Evolutionary conservation across 2,329 filamentous ascomycete genomes (phyloP), one percentile per base, ranked within the genome.

Genomic region (Colletotrichum sp.): DNA sequence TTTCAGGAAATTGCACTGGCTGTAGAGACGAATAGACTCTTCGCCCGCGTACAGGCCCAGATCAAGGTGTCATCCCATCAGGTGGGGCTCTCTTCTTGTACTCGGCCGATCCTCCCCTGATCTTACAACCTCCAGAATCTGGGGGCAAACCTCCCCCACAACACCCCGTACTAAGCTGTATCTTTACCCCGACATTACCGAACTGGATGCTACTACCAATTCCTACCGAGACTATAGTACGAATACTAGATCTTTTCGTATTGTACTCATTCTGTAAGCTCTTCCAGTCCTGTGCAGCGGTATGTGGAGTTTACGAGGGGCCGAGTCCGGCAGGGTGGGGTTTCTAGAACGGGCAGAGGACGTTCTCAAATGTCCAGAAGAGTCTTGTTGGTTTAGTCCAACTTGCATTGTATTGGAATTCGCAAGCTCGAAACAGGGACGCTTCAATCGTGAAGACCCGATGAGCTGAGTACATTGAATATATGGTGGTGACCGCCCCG

Each of bases 171-270:
- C 32, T 36, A 21, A 36, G 72, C 62, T 71, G 21, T 62, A 75
- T 52, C 68, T 60, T 75, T 75, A 66, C 16, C 68, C 68, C 68
- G 68, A 75, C 60, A 67, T 60, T 13, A 52, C 68, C 62, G 68
- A 71, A 32, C 8, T 24, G 52, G 36, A 13, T 67, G 21, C n/a
- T n/a, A 9, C 3, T 34, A 0, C 8, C 18, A 21, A 34, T 60
- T 3, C 21, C 8, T n/a, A 66, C 63, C 30, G 34, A 0, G 36
- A 39, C 21, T 2, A 24, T 13, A 13, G 12, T 13, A 30, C 30
- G 30, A 10, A n/a, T 39, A 64, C 62, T 36, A 36, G n/a, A 44
- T 3, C 0, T 5, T 63, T 24, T 16, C 2, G 12, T 64, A 24
- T 24, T 9, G 62, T 44, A 36, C 13, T 39, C 7, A 13, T 18